Evolutionary conservation across 2,329 filamentous ascomycete genomes (phyloP).

Genomic region (Sporothrix globosa): DNA sequence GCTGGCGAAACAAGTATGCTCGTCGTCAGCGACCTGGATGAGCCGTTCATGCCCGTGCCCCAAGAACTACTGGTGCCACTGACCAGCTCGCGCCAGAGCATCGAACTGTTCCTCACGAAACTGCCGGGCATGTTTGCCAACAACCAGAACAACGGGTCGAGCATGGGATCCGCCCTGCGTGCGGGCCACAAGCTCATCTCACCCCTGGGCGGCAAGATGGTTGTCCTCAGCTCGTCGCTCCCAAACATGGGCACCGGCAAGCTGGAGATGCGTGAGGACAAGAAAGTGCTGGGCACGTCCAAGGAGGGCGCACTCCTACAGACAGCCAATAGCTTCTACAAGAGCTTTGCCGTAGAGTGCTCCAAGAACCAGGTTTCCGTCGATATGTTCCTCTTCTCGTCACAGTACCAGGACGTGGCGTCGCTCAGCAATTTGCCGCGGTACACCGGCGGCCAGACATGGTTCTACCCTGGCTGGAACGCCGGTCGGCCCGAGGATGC

Average conservation of each 20-base stretch:
- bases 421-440: constrained; percentile 92
- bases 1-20: constrained; percentile 81
- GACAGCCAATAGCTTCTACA: constrained; percentile 95
- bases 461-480: constrained; percentile 98
- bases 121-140: constrained; percentile 96
- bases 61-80: constrained; percentile 88
- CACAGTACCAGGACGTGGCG: constrained; percentile 95
- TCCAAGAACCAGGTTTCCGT: constrained; percentile 99
- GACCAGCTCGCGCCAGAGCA: constrained; percentile 83
- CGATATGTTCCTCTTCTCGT: constrained; percentile 96
- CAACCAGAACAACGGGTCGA: constrained; percentile 86
- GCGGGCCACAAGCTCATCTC: constrained; percentile 96
- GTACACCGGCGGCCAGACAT: constrained; percentile 96
- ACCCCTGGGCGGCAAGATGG: constrained; percentile 90
- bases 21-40: constrained; percentile 91
- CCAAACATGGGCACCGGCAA: constrained; percentile 89
- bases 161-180: constrained; percentile 89
- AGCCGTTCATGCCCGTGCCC: constrained; percentile 94
- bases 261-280: constrained; percentile 92
- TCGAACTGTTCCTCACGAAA: constrained; percentile 87
- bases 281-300: constrained; percentile 89
- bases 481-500: constrained; percentile 91
- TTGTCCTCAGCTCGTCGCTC: constrained; percentile 84
- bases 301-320: constrained; percentile 88
- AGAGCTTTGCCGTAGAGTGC: constrained; percentile 97